phyloP scores from a whole-genome alignment of 805 yeast species.

The Sungouiella blattae region DNA sequence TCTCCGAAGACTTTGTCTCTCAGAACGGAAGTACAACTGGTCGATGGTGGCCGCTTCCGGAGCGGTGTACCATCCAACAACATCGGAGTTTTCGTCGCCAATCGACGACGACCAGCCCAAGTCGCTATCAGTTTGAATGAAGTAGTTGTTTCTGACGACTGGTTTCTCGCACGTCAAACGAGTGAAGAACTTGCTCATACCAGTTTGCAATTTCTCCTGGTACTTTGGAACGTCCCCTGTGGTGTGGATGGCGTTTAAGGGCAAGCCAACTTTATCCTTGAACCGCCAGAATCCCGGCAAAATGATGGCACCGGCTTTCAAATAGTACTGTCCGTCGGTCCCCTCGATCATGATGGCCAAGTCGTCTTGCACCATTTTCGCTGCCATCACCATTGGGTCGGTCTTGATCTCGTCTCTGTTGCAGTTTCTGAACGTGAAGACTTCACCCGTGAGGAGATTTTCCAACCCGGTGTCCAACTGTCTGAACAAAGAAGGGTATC shows the following conservation, averaged over 20 bases:
- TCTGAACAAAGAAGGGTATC: constrained; percentile 56
- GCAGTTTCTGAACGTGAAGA: constrained; percentile 28
- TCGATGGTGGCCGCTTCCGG: constrained; percentile 42
- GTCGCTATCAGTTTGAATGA: constrained; percentile 59
- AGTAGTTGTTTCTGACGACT: constrained; percentile 65
- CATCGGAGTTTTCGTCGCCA: constrained; percentile 49
- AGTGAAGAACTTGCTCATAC: constrained; percentile 65
- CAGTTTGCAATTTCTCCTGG: constrained; percentile 51
- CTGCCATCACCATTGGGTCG: constrained; percentile 60
- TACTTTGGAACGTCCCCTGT: constrained; percentile 68
- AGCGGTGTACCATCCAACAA: constrained; percentile 67
- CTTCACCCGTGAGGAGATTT: constrained; percentile 54
- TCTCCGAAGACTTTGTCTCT: constrained; percentile 60
- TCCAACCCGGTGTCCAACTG: constrained; percentile 45
- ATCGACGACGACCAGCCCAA: constrained; percentile 64
- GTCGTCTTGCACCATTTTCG: constrained; percentile 62
- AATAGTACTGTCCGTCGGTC: constrained; percentile 51
- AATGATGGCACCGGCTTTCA: constrained; percentile 60
- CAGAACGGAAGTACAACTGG: constrained; percentile 56
- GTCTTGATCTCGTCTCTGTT: constrained; percentile 17
- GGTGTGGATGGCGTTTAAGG: constrained; percentile 57
- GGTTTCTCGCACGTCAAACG: constrained; percentile 57
- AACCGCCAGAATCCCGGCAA: constrained; percentile 72
- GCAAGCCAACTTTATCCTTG: constrained; percentile 54
- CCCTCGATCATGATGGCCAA: constrained; percentile 63